phyloP scores from a whole-genome alignment of 1,284 basidiomycete species.

The Cutaneotrichosporon cutaneum region DNA sequence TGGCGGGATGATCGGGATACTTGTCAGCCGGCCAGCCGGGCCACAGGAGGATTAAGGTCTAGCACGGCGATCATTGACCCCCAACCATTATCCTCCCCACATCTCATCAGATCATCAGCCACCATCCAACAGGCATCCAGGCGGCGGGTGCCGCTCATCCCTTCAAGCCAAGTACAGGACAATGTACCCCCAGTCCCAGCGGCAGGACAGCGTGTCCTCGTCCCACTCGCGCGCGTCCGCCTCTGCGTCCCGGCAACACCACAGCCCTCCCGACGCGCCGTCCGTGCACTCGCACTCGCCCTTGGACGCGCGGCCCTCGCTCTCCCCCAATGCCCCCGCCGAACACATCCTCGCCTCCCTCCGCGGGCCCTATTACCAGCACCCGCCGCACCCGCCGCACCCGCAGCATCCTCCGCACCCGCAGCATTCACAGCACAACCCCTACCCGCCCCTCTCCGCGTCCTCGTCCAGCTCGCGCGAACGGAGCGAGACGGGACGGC shows the following conservation, averaged over 20 bases:
- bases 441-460: background rate
- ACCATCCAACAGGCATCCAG: too few relatives aligned
- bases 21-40: too few relatives aligned
- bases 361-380: background rate
- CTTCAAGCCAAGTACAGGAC: too few relatives aligned
- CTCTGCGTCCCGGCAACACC: background rate
- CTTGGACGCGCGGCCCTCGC: too few relatives aligned
- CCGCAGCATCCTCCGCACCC: background rate
- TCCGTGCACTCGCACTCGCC: background rate
- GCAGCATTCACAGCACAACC: slow-evolving; percentile 9
- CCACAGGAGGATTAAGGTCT: too few relatives aligned
- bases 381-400: too few relatives aligned
- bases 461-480: background rate
- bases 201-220: background rate
- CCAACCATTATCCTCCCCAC: too few relatives aligned
- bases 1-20: too few relatives aligned
- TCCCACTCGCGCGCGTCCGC: background rate
- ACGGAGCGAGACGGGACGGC: slow-evolving; percentile 1
- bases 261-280: background rate
- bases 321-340: background rate
- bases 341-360: background rate
- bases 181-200: background rate
- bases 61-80: too few relatives aligned
- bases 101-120: too few relatives aligned
- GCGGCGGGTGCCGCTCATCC: too few relatives aligned